Evolutionary conservation across 1,284 basidiomycete genomes (phyloP), one percentile per base, ranked within the genome.

Genomic region (Tilletia setariae): DNA sequence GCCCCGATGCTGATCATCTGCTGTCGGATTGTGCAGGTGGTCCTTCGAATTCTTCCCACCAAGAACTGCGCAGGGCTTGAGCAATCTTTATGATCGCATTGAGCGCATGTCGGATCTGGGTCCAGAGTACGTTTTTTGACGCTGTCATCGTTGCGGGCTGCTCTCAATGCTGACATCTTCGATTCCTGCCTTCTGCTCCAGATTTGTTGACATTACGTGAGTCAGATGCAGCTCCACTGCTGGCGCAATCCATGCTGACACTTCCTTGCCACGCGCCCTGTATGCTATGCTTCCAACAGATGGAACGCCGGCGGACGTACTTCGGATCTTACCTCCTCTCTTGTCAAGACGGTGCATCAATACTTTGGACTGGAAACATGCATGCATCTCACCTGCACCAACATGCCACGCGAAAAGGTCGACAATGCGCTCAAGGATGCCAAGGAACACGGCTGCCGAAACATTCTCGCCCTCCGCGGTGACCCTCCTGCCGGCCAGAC

Each of bases 1-100:
- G n/a, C n/a, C n/a, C n/a, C n/a, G n/a, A n/a, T 40, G 35, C 35
- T 40, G 35, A 40, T 40, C 35, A 40, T 6, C 6, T 40, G 35
- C 35, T 40, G 4, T 40, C 11, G 9, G 11, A n/a, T 40, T n/a
- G 16, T 21, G 16, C 56, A 61, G 56, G 75, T 82, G 80, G 80
- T 77, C 91, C 64, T 97, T 97, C 82, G 94, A 97, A 83, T 97
- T 94, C 85, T 97, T 97, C 78, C 94, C 94, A 68, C 94, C 94
- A 35, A 87, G 94, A 73, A 96, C 94, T 43, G 92, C 93, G 56
- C 94, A 97, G 89, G 94, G 61, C 25, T 47, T 63, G 16, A 40
- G 15, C 44, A 47, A 70, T 51, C 19, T 66, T 23, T 42, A 79
- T 70, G 95, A 97, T 84, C 93, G 95, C 79, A 95, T 98, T 84